Evolutionary conservation across 169 alveolate genomes (phyloP), one percentile per base, ranked within the genome.

Genomic region (Cryptosporidium ryanae): DNA sequence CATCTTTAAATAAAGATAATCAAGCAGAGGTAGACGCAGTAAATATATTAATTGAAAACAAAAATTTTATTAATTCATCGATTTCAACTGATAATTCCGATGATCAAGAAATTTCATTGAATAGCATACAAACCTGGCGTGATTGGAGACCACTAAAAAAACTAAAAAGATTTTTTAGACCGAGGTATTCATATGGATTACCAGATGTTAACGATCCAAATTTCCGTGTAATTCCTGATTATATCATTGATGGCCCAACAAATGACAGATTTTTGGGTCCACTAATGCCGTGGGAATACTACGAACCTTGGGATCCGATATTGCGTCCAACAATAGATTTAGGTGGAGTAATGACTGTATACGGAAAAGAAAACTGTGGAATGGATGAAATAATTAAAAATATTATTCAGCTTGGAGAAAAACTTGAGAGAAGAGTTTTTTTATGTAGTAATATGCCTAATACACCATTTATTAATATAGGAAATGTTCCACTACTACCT

Each of bases 401-500:
- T 25, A 82, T 90, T 38, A 57, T 43, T 6, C 67, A 90, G 21
- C 76, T 90, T 2, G 93, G 92, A 59, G 76, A 90, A 46, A 84
- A 70, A 49, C 71, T 90, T 38, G 90, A 89, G 17, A 82, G 92
- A 8, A 90, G 66, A 46, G 89, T 87, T 67, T 92, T 92, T 32
- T 76, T 84, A 54, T 82, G 91, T 83, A 92, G 94, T 76, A 92
- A 92, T 82, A 92, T 89, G 92, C 94, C 94, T 5, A 94, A 92
- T 46, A 82, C 92, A 3, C 90, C 91, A n/a, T 89, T 87, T 23
- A 81, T 92, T 46, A 90, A 90, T 64, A 90, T 92, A 54, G 94
- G 93, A 38, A 92, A 91, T 64, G 92, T 92, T 5, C 94, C 94
- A 2, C 82, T 92, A 25, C 90, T 92, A 43, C 94, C 94, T 0